Conservation (phyloP, 164 flowering plant genomes). For the Magnolia changhungtana region DNA sequence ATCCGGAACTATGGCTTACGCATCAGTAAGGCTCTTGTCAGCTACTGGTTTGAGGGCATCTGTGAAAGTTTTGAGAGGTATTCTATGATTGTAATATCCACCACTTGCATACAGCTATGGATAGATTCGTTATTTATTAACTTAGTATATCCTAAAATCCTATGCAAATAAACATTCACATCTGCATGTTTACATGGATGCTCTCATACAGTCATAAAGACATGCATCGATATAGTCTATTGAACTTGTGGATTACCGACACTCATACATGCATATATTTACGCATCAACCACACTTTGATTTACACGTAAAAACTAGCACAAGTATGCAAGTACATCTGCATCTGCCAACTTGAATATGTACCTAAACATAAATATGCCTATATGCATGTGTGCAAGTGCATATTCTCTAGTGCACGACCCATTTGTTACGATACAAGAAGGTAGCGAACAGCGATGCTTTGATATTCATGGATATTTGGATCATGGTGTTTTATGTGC, state of each 20-base stretch:
- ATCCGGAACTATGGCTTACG: conserved; percentile 48
- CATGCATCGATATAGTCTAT: too few relatives aligned
- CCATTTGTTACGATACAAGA: neutral
- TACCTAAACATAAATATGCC: too few relatives aligned
- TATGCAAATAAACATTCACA: neutral
- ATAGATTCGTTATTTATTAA: too few relatives aligned
- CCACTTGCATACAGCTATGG: neutral
- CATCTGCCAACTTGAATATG: too few relatives aligned
- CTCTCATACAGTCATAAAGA: too few relatives aligned
- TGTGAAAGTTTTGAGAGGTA: conserved; percentile 80
- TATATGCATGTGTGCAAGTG: neutral
- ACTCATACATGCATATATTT: too few relatives aligned
- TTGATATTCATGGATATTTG: neutral
- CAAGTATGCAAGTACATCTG: too few relatives aligned
- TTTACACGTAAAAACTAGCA: too few relatives aligned
- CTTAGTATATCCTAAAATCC: neutral
- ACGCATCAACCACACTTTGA: too few relatives aligned
- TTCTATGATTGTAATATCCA: neutral
- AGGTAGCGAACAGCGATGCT: neutral
- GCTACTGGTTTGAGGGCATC: conserved; percentile 78
- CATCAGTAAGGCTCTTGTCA: conserved; percentile 44
- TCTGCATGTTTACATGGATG: too few relatives aligned
- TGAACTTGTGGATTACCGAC: too few relatives aligned
- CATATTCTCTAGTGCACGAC: neutral
- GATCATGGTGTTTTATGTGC: conserved; percentile 13